Evolutionary conservation across 129 eudicot species (phyloP).

Genomic region (Logfia minima): DNA sequence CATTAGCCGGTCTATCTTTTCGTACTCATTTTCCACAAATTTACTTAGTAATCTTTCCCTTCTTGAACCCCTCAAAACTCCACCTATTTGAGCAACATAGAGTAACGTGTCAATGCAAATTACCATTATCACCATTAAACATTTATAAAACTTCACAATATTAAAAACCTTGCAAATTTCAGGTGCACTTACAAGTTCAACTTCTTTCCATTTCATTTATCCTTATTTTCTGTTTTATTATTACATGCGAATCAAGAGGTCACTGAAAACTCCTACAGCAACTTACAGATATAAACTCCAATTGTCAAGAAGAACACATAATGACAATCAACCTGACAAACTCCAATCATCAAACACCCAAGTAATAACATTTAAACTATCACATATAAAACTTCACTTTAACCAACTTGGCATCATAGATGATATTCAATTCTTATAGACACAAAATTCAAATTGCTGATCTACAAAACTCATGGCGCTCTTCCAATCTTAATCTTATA

Average conservation of each 20-base stretch:
- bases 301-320: not conserved
- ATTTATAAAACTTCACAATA: too few relatives aligned
- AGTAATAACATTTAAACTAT: not conserved
- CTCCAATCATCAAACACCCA: not conserved
- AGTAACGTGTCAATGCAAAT: constrained; percentile 1
- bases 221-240: too few relatives aligned
- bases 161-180: too few relatives aligned
- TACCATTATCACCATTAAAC: not conserved
- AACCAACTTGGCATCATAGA: not conserved
- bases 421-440: not conserved
- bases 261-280: not conserved
- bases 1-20: constrained; percentile 95
- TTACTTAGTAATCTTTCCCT: constrained; percentile 90
- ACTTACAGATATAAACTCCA: not conserved
- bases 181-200: too few relatives aligned
- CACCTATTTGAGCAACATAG: constrained; percentile 51
- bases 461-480: not conserved
- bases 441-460: not conserved
- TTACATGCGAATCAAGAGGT: not conserved
- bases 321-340: not conserved
- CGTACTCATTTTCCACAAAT: constrained; percentile 93
- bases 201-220: too few relatives aligned
- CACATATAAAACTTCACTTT: not conserved
- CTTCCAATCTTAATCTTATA: not conserved
- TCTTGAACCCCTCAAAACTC: constrained; percentile 96